Conservation (phyloP, 2,329 filamentous ascomycete genomes). For the Cladophialophora psammophila region DNA sequence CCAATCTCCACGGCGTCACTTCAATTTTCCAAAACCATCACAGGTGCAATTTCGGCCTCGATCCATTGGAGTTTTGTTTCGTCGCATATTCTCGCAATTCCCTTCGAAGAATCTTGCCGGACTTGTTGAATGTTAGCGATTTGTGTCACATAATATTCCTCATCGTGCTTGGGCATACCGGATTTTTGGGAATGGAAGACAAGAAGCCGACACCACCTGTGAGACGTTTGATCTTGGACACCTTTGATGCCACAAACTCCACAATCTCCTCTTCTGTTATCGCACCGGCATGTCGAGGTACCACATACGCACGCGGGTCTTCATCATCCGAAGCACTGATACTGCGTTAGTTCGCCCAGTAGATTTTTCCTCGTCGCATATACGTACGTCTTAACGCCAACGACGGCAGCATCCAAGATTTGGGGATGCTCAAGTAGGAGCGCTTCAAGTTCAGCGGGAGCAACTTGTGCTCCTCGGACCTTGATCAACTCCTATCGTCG, state of each 20-base stretch:
- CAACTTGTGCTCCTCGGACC: constrained; percentile 51
- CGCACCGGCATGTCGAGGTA: constrained; percentile 41
- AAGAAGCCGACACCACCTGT: constrained; percentile 57
- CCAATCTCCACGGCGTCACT: too few species aligned
- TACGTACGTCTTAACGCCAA: constrained; percentile 43
- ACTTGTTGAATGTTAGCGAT: not conserved
- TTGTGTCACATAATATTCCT: not conserved
- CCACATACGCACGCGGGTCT: constrained; percentile 52
- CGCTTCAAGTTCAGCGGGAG: constrained; percentile 56
- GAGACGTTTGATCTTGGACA: constrained; percentile 54
- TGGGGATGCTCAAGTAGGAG: constrained; percentile 53
- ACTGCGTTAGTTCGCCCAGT: not conserved
- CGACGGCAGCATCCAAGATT: constrained; percentile 56
- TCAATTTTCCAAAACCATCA: too few species aligned
- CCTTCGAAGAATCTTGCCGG: constrained; percentile 51
- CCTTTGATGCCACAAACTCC: constrained; percentile 51
- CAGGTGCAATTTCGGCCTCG: not conserved
- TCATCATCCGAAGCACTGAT: constrained; percentile 38
- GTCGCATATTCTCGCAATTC: constrained; percentile 17
- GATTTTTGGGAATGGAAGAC: constrained; percentile 55
- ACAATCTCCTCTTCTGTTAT: constrained; percentile 51
- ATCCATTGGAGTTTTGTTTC: not conserved
- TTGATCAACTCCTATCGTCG: constrained; percentile 34
- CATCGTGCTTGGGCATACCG: constrained; percentile 31
- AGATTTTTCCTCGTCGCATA: not conserved